These are phyloP conservation scores for Nitzschia putrida DNA, from an alignment of 108 stramenopile species.

Conservation along the genomic window DNA sequence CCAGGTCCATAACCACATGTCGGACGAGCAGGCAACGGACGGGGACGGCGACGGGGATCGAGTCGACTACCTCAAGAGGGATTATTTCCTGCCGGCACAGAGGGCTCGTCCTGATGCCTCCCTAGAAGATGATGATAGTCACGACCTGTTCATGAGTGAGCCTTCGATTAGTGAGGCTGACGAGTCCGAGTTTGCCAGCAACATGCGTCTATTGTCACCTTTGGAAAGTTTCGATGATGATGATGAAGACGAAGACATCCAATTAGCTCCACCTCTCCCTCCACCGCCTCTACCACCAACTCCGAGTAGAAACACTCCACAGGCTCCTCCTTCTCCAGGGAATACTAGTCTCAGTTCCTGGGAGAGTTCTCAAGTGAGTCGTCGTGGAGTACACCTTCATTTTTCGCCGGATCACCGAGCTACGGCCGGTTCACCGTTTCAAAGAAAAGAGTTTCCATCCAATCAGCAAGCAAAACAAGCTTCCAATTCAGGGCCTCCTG, in stretches of 20 bases:
- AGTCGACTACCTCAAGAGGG: background rate
- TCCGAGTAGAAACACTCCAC: background rate
- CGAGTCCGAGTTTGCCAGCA: slow-evolving; percentile 17
- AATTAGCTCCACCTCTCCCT: background rate
- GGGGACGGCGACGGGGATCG: background rate
- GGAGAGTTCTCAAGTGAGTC: slow-evolving; percentile 36
- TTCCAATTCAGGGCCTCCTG: background rate
- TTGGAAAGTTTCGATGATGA: slow-evolving; percentile 18
- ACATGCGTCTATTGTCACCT: slow-evolving; percentile 15
- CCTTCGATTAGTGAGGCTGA: slow-evolving; percentile 46
- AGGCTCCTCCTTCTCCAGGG: slow-evolving; percentile 40
- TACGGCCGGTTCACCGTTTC: background rate
- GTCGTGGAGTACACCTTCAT: slow-evolving; percentile 28
- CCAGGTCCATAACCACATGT: too few species aligned
- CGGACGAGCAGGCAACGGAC: too few species aligned
- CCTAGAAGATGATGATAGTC: slow-evolving; percentile 34
- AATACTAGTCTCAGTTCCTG: slow-evolving; percentile 52
- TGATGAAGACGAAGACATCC: slow-evolving; percentile 6
- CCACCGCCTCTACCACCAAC: slow-evolving; percentile 1
- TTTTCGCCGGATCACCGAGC: slow-evolving; percentile 9
- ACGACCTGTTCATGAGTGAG: slow-evolving; percentile 46
- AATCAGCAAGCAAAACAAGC: background rate
- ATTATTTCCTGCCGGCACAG: background rate
- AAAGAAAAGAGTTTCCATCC: background rate
- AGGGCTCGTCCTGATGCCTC: background rate